Base-by-base conservation (phyloP, 768 basidiomycete species). In the Mycena belliarum region DNA sequence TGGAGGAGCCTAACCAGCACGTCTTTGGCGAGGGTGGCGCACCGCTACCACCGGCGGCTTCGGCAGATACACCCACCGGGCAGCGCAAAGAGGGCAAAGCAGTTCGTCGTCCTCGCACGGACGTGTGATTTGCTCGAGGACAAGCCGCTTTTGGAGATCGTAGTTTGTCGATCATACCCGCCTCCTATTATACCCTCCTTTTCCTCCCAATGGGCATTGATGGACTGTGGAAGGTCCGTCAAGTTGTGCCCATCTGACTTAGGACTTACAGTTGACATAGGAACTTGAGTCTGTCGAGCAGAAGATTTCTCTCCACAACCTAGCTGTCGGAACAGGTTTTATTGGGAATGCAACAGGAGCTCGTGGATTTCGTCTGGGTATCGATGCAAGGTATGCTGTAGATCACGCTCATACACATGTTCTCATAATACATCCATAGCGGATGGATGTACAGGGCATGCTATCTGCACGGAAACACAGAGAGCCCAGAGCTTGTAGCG, bases 1-100 rank as follows among this genome's bases (percentile, higher is more conserved):
- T 93, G 26, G 87, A 86, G 48, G 92, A 94, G 71, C 91, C 93
- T 88, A 92, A 93, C 68, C 76, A 78, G 49, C 83, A 88, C 3
- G 78, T 93, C 10, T 79, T 76, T 3, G 78, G 76, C 9, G 81
- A 82, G 7, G 87, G 86, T 2, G 79, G 84, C 8, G 75, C n/a
- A 67, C 68, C 6, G 64, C 65, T 24, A 63, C 65, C 41, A 42
- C 55, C 52, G 52, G 65, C 54, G 37, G 7, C 55, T 52, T 32
- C 59, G 52, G 6, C 50, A 46, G 7, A 60, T 57, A 5, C 61
- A 72, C 0, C 71, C 74, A 35, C 68, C 68, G 54, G 69, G 67
- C 6, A 57, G 72, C n/a, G 70, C 74, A 21, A 71, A 61, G 48
- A 62, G 63, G 25, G 67, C 67, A 26, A 46, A n/a, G n/a, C n/a